Evolutionary conservation across 805 yeast species (phyloP), one percentile per base, ranked within the genome.

Genomic region (Metschnikowia matae): DNA sequence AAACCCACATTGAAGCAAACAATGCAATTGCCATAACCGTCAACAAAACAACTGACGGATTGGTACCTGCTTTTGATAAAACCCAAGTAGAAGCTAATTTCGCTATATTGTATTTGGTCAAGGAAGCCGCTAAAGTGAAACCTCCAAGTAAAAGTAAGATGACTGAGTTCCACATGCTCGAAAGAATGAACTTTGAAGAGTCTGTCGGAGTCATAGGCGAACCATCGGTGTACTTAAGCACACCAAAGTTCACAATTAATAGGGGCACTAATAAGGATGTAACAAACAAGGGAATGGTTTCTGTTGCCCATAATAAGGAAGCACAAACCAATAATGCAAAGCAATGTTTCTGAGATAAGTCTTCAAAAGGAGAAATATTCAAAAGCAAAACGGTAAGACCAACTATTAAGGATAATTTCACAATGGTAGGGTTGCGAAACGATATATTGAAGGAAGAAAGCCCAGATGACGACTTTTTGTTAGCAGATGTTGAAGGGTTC

Each of bases 301-400:
- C 82, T 13, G 77, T 61, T 6, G 81, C 81, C 81, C 81, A 78
- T 40, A 77, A 60, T 53, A 78, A 66, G 7, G 81, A 79, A 44
- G 73, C 63, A 54, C 85, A 80, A 10, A 77, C 85, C 40, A 84
- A 78, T 23, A 84, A 70, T 5, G 88, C 87, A 74, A 84, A 76
- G 65, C 86, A 89, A 61, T 89, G 82, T 53, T 77, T 79, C 62
- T 85, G 87, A 57, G 85, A 87, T 5, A 69, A 73, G 56, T 81
- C 82, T 53, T 82, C 78, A 54, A 86, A 82, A 1, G 89, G 85
- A 6, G 84, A 78, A 35, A 78, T 72, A 6, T 73, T 54, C 47
- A 84, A 62, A 34, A 84, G 67, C 11, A 83, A 58, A 35, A 78
- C 77, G 17, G 85, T 83, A n/a, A 77, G 72, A 10, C 75, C 61